phyloP scores from a whole-genome alignment of 306 rosid species.

The Dalbergia cochinchinensis region DNA sequence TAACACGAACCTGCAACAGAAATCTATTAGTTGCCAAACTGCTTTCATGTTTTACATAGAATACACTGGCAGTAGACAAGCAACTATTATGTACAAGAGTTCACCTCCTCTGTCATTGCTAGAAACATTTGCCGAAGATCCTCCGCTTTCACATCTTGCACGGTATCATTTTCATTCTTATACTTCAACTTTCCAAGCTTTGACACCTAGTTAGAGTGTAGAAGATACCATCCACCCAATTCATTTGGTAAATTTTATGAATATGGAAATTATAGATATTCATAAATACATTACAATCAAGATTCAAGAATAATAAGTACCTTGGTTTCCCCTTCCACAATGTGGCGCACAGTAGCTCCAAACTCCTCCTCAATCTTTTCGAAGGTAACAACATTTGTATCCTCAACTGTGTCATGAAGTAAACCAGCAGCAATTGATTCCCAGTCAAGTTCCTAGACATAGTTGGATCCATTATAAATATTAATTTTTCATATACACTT shows the following conservation, averaged over 20 bases:
- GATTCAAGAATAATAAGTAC: conserved; percentile 51
- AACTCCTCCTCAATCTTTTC: conserved; percentile 95
- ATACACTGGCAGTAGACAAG: conserved; percentile 40
- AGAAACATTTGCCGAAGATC: conserved; percentile 98
- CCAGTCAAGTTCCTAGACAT: conserved; percentile 94
- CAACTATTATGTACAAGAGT: conserved; percentile 29
- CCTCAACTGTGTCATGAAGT: conserved; percentile 98
- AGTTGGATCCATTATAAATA: conserved; percentile 39
- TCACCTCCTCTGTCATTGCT: conserved; percentile 99
- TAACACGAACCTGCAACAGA: conserved; percentile 90
- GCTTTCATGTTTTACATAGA: conserved; percentile 30
- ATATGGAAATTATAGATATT: conserved; percentile 17
- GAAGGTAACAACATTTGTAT: conserved; percentile 87
- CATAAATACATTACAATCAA: conserved; percentile 19
- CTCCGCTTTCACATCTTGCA: conserved; percentile 97
- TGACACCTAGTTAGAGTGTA: conserved; percentile 73
- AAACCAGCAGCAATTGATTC: conserved; percentile 97
- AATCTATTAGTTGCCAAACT: conserved; percentile 44
- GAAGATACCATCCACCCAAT: conserved; percentile 37
- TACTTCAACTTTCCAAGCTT: conserved; percentile 95
- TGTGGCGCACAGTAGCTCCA: conserved; percentile 86
- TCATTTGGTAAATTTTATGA: conserved; percentile 37
- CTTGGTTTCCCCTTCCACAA: conserved; percentile 99
- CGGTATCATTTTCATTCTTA: conserved; percentile 79
- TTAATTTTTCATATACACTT: conserved; percentile 31